These are phyloP conservation scores for Aspergillus brasiliensis DNA, from an alignment of 2,329 filamentous ascomycete genomes.

Conservation along the genomic window DNA sequence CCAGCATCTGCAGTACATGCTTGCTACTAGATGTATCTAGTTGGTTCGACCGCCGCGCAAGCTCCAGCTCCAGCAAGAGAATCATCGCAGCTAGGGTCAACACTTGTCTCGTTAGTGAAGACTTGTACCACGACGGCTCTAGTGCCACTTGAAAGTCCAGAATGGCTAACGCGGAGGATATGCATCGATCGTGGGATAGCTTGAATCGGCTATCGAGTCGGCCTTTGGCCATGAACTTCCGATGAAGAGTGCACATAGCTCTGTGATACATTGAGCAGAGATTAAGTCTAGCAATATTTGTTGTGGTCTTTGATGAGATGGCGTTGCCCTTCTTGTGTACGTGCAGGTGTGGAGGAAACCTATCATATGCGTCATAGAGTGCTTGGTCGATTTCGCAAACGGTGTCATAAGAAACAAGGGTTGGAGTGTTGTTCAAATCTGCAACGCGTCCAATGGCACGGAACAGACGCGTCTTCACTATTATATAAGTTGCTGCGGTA, in stretches of 20 bases:
- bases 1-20: background rate
- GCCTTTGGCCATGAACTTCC: background rate
- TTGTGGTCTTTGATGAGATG: background rate
- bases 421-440: constrained; percentile 3
- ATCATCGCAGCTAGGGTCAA: constrained; percentile 10
- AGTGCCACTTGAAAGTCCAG: background rate
- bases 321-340: background rate
- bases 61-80: constrained; percentile 9
- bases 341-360: constrained; percentile 6
- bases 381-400: constrained; percentile 5
- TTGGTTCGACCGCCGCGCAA: background rate
- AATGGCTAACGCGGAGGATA: constrained; percentile 1
- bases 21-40: background rate
- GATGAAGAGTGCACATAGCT: constrained; percentile 9
- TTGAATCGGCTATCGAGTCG: background rate
- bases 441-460: constrained; percentile 5
- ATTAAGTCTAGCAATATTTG: background rate
- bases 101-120: constrained; percentile 8
- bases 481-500: constrained; percentile 6
- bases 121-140: constrained; percentile 6
- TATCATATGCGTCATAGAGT: background rate
- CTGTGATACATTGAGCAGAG: constrained; percentile 11
- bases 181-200: constrained; percentile 6
- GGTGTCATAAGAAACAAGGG: background rate
- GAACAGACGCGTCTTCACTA: constrained; percentile 10